A percentile compares a stretch with the other conserved stretches of the same genome.
Evolutionary conservation across 2,329 filamentous ascomycete species (phyloP).

Genomic region (Emmonsiellopsis sp.): DNA sequence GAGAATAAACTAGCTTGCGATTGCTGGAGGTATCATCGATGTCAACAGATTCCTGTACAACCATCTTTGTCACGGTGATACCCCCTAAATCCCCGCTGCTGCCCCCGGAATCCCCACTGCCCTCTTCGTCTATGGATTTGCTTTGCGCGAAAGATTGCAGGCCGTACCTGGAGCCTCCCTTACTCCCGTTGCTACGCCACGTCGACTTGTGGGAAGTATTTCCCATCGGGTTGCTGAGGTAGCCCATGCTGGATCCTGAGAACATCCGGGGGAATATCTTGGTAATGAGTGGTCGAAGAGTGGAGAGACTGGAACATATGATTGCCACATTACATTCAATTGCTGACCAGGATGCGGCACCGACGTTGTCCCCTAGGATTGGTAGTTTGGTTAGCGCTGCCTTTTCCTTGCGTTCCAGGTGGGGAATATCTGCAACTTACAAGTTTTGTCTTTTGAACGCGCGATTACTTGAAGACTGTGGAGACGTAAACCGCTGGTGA

Average conservation of each 20-base stretch:
- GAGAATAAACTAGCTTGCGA: background rate
- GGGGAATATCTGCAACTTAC: conserved; percentile 14
- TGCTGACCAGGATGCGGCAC: conserved; percentile 35
- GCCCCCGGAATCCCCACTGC: background rate
- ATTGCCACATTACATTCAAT: conserved; percentile 34
- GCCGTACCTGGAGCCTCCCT: background rate
- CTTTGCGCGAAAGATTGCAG: background rate
- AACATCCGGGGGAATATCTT: background rate
- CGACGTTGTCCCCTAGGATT: conserved; percentile 20
- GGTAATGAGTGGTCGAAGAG: conserved; percentile 1
- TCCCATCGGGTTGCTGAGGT: background rate
- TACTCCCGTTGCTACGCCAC: background rate
- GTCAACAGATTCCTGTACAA: background rate
- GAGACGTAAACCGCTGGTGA: conserved; percentile 30
- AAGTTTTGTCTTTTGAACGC: conserved; percentile 20
- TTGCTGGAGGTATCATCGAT: background rate
- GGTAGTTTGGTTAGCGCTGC: background rate
- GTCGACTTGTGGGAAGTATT: too few relatives aligned
- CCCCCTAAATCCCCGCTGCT: background rate
- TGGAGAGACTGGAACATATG: conserved; percentile 31
- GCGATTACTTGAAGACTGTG: conserved; percentile 20
- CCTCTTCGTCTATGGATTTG: background rate
- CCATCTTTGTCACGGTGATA: background rate
- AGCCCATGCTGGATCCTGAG: background rate
- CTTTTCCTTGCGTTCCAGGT: background rate